phyloP scores from a whole-genome alignment of 2,329 filamentous ascomycete genomes.

The Aspergillus ibericus region DNA sequence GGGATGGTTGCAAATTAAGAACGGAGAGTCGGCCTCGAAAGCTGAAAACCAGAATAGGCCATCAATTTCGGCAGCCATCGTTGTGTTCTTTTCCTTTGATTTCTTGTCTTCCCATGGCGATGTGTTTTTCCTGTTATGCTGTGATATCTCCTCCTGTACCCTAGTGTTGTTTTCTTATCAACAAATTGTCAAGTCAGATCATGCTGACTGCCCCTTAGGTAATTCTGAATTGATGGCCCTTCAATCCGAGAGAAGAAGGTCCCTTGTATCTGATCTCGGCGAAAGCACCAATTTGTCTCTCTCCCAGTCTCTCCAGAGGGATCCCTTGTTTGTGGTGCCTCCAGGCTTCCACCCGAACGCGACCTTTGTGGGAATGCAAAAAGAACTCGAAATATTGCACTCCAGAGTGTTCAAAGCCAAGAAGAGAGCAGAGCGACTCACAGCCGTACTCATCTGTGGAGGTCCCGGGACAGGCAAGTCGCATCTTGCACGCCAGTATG shows the following conservation, averaged over 20 bases:
- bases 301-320: slow-evolving; percentile 24
- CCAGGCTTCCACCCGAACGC: slow-evolving; percentile 63
- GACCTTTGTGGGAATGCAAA: slow-evolving; percentile 61
- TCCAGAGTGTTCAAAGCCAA: slow-evolving; percentile 59
- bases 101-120: neutral
- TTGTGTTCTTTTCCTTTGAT: neutral
- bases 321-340: slow-evolving; percentile 49
- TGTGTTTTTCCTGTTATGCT: neutral
- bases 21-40: neutral
- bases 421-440: slow-evolving; percentile 59
- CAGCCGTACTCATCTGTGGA: slow-evolving; percentile 64
- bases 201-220: slow-evolving; percentile 41
- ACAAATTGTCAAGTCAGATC: slow-evolving; percentile 25
- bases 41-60: neutral
- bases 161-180: slow-evolving; percentile 14
- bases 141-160: slow-evolving; percentile 14
- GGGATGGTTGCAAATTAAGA: neutral
- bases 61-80: neutral
- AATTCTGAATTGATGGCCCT: slow-evolving; percentile 20
- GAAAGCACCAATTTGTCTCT: slow-evolving; percentile 24
- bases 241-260: slow-evolving; percentile 26
- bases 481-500: slow-evolving; percentile 67
- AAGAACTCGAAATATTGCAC: slow-evolving; percentile 60
- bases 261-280: slow-evolving; percentile 27
- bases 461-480: slow-evolving; percentile 69